phyloP scores from a whole-genome alignment of 192 early-diverging fungal species.

The Pecoramyces ruminantium region DNA sequence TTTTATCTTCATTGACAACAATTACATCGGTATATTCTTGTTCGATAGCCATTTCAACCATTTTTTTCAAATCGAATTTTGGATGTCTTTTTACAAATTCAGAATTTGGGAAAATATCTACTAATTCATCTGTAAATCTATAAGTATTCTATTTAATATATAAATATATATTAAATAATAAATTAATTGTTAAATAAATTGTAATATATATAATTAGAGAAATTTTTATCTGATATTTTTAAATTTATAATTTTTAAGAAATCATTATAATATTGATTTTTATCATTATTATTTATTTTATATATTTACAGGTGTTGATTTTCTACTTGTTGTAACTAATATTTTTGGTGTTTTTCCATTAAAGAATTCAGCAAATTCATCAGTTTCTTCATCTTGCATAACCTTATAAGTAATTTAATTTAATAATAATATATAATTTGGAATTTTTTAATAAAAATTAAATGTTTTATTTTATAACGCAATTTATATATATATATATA shows the following conservation, averaged over 20 bases:
- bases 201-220: too few species aligned
- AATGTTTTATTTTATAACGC: too few species aligned
- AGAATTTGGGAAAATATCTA: conserved; percentile 75
- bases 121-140: conserved; percentile 78
- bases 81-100: conserved; percentile 72
- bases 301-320: conserved; percentile 30
- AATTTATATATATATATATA: too few species aligned
- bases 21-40: conserved; percentile 86
- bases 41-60: conserved; percentile 76
- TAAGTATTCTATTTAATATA: conserved; percentile 38
- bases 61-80: conserved; percentile 76
- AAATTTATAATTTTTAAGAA: too few species aligned
- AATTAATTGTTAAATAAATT: too few species aligned
- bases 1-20: conserved; percentile 85
- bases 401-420: too few species aligned
- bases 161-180: too few species aligned
- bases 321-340: conserved; percentile 71
- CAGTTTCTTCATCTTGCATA: conserved; percentile 24
- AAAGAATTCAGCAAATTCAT: conserved; percentile 70
- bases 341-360: conserved; percentile 76
- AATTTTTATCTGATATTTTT: too few species aligned
- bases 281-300: conserved; percentile 9
- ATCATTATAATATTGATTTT: conserved; percentile 11
- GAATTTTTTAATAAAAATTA: too few species aligned
- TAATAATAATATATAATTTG: too few species aligned